Evolutionary conservation across 441 rosid species (phyloP), one percentile per base, ranked within the genome.

Genomic region (Cnidoscolus chayamansa): DNA sequence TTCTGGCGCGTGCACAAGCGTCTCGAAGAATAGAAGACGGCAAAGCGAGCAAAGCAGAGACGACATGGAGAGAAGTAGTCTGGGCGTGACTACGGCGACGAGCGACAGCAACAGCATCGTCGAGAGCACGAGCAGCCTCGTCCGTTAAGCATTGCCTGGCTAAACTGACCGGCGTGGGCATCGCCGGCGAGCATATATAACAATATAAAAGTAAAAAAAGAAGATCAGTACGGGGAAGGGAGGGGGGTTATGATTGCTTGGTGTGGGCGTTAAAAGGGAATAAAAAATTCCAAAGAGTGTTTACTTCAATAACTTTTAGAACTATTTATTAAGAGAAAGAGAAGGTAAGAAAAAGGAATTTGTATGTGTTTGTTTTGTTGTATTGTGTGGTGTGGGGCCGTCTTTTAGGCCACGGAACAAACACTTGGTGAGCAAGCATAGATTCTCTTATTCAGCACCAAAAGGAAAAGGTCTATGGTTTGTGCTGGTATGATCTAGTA

Each of bases 1-100:
- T 74, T 2, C 88, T 77, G 32, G 92, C 84, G 56, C 92, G 92
- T 45, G 93, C 77, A 67, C 98, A 91, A 31, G 92, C 94, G 32
- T 90, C 93, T 0, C 96, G 90, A 48, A 94, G 92, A 15, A 82
- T 40, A 0, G 98, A 90, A 0, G 87, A 81, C 3, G 96, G 92
- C 63, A 88, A 68, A 10, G 93, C 78, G 1, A 94, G 81, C 0
- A 94, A 81, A 45, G 97, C 98, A 1, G 87, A 94, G 12, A 94
- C 88, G 2, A 84, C 89, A 80, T 94, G 97, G 5, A 94, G 93
- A 0, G 98, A 94, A 12, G 96, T 89, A 17, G 98, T 94, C 71
- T 94, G 97, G 0, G 80, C 81, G 74, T 94, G 97, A 60, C 90
- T 80, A 17, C 97, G 68, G 20, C 88, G 83, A 76, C 90, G 94